Conservation (phyloP, 805 yeast species). For the Citeromyces matritensis region DNA sequence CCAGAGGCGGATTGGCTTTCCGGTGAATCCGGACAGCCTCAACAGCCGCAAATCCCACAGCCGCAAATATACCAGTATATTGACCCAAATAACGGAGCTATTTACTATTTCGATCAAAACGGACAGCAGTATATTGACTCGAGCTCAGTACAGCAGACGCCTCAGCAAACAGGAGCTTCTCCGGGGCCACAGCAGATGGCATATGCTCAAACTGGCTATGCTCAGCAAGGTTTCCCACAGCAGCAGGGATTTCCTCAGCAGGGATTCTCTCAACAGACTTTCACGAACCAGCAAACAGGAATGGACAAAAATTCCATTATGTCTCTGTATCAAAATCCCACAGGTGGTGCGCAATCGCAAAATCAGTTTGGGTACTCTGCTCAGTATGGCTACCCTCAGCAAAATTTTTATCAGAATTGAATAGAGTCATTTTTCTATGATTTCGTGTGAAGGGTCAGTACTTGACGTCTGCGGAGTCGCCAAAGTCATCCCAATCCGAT, state of each 20-base stretch:
- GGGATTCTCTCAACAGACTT: conserved; percentile 6
- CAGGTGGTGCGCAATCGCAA: conserved; percentile 3
- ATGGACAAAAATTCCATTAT: conserved; percentile 19
- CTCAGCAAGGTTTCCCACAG: conserved; percentile 1
- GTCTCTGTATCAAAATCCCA: conserved; percentile 25
- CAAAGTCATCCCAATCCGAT: too few relatives aligned
- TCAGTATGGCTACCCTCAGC: conserved; percentile 9
- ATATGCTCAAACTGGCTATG: conserved; percentile 8
- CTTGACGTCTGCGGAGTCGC: too few relatives aligned
- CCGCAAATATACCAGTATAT: conserved; percentile 49
- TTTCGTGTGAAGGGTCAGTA: too few relatives aligned
- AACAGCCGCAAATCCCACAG: conserved; percentile 10
- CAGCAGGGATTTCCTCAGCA: conserved; percentile 4
- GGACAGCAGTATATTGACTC: conserved; percentile 50
- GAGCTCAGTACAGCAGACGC: conserved; percentile 17
- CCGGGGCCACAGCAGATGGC: conserved; percentile 5
- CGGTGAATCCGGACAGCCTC: conserved; percentile 5
- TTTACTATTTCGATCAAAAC: conserved; percentile 50
- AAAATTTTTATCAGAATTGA: conserved; percentile 3
- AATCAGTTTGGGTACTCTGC: conserved; percentile 8
- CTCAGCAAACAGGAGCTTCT: conserved; percentile 4
- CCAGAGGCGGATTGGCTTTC: conserved; percentile 19
- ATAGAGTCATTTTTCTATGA: conserved; percentile 1
- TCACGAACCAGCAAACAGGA: conserved; percentile 11
- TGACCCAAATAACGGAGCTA: conserved; percentile 57